Conservation (phyloP, 2,329 filamentous ascomycete species). For the Aureobasidium zeae region DNA sequence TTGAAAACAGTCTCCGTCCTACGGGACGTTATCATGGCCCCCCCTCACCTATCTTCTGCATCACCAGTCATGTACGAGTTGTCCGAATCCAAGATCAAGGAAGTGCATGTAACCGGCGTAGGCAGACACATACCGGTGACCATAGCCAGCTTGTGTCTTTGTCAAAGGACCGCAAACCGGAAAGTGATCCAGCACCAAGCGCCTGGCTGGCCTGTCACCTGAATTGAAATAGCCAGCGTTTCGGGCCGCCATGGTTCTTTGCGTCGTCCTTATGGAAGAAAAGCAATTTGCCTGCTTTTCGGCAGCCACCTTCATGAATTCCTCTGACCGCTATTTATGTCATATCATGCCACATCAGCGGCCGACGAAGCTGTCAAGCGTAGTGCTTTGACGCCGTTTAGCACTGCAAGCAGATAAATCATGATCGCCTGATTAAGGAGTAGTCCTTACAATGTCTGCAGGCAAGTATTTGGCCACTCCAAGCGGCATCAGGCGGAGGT, state of each 20-base stretch:
- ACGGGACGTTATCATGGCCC: slow-evolving; percentile 1
- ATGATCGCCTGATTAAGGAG: too few species aligned
- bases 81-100: slow-evolving; percentile 2
- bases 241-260: slow-evolving; percentile 4
- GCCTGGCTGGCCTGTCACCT: slow-evolving; percentile 1
- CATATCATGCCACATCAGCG: too few species aligned
- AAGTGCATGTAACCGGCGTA: background rate
- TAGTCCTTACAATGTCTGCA: too few species aligned
- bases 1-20: slow-evolving; percentile 1
- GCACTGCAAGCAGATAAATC: too few species aligned
- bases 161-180: background rate
- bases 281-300: background rate
- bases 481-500: too few species aligned
- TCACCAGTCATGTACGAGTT: background rate
- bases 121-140: background rate
- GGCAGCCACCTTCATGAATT: slow-evolving; percentile 9
- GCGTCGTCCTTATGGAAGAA: too few species aligned
- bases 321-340: too few species aligned
- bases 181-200: background rate
- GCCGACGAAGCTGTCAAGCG: too few species aligned
- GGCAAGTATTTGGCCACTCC: too few species aligned
- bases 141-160: slow-evolving; percentile 10
- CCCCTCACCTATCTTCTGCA: background rate
- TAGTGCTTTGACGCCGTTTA: too few species aligned
- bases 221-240: background rate